These are phyloP conservation scores for Iberis pinnata DNA, from an alignment of 345 rosid genomes.

Conservation along the genomic window DNA sequence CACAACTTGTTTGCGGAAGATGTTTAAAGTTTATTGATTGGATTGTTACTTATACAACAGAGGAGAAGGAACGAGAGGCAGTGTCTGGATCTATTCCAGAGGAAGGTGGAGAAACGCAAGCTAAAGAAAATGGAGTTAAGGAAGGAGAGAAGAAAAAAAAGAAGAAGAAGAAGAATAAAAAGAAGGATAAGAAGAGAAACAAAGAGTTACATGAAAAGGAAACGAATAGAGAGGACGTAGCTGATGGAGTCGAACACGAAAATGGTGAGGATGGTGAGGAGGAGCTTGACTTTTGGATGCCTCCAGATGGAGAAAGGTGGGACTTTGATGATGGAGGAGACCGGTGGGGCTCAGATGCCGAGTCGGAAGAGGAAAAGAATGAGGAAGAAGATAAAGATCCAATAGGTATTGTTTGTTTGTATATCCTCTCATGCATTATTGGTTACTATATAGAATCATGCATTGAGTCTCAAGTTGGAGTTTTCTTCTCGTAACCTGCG, in stretches of 20 bases:
- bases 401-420: slow-evolving; percentile 41
- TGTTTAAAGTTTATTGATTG: background rate
- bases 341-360: slow-evolving; percentile 56
- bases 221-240: slow-evolving; percentile 7
- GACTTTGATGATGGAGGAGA: slow-evolving; percentile 33
- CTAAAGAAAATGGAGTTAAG: slow-evolving; percentile 20
- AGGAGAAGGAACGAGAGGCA: slow-evolving; percentile 60
- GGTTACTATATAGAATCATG: too few relatives aligned
- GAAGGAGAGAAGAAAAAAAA: too few relatives aligned
- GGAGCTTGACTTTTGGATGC: slow-evolving; percentile 82
- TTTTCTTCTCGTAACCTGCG: too few relatives aligned
- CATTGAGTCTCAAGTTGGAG: too few relatives aligned
- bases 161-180: slow-evolving; percentile 27
- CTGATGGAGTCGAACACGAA: slow-evolving; percentile 16
- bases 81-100: slow-evolving; percentile 26
- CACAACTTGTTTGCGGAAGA: too few relatives aligned
- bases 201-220: slow-evolving; percentile 12
- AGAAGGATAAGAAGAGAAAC: slow-evolving; percentile 31
- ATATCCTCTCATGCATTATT: background rate
- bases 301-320: slow-evolving; percentile 68
- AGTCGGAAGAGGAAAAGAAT: slow-evolving; percentile 55
- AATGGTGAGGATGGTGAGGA: slow-evolving; percentile 32
- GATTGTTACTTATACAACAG: slow-evolving; percentile 33
- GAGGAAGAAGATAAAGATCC: too few relatives aligned
- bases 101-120: slow-evolving; percentile 18